Conservation (phyloP, 169 alveolate genomes). For the Plasmodium knowlesi region DNA sequence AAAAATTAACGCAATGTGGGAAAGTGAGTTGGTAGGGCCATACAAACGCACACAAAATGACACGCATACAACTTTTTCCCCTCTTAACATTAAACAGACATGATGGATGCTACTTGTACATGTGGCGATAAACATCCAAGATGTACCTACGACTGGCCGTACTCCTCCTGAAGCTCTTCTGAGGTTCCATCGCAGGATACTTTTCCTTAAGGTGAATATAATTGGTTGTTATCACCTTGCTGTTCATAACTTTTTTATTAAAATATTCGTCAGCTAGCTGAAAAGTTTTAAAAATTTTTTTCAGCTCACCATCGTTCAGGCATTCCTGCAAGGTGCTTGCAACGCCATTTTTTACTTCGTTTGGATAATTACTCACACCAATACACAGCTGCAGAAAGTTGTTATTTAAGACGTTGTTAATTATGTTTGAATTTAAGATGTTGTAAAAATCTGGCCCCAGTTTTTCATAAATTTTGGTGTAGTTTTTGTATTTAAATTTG, state of each 20-base stretch:
- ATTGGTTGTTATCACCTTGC: constrained; percentile 48
- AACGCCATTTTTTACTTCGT: neutral
- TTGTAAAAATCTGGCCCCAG: constrained; percentile 65
- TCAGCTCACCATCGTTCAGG: constrained; percentile 35
- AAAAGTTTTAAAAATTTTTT: constrained; percentile 32
- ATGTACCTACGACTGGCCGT: constrained; percentile 63
- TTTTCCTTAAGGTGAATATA: constrained; percentile 38
- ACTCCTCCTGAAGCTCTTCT: constrained; percentile 40
- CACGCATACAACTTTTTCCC: neutral
- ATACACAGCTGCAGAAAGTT: constrained; percentile 36
- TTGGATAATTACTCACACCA: constrained; percentile 34
- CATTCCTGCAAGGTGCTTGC: constrained; percentile 8
- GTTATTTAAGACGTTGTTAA: constrained; percentile 10
- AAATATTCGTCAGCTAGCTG: constrained; percentile 71
- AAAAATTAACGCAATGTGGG: neutral
- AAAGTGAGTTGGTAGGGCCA: neutral
- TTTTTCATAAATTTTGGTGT: constrained; percentile 47
- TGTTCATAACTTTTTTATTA: constrained; percentile 36
- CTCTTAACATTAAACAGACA: neutral
- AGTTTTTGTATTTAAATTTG: constrained; percentile 54
- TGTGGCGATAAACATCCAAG: constrained; percentile 55
- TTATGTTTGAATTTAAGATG: constrained; percentile 39
- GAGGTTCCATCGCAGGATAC: constrained; percentile 74
- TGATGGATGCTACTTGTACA: constrained; percentile 15
- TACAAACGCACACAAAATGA: no score